phyloP scores from a whole-genome alignment of 2,329 filamentous ascomycete species.

The Colletotrichum cordylinicola region DNA sequence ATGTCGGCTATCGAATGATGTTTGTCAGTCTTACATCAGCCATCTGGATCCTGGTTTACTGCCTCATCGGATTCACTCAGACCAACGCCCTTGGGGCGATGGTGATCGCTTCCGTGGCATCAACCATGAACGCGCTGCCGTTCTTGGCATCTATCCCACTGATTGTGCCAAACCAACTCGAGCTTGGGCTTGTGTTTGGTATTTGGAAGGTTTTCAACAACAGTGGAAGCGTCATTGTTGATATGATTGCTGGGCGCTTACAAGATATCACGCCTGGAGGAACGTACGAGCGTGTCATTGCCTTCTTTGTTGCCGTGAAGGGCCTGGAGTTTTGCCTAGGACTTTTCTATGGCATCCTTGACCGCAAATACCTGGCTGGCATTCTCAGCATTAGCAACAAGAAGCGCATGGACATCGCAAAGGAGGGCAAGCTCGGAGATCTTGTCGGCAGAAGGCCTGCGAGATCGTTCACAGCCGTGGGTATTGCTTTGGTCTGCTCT shows the following conservation, averaged over 20 bases:
- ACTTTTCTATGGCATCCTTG: conserved; percentile 28
- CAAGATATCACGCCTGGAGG: conserved; percentile 30
- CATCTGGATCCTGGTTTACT: conserved; percentile 29
- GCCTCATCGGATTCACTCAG: conserved; percentile 28
- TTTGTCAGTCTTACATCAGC: conserved; percentile 29
- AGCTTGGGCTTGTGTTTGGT: conserved; percentile 30
- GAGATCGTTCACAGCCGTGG: conserved; percentile 2
- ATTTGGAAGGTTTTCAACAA: conserved; percentile 35
- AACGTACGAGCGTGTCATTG: conserved; percentile 29
- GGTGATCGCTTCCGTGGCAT: conserved; percentile 29
- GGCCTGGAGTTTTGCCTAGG: conserved; percentile 31
- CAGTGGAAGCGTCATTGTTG: conserved; percentile 29
- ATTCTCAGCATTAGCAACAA: conserved; percentile 25
- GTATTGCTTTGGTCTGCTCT: background rate
- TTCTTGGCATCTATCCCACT: conserved; percentile 30
- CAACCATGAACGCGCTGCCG: conserved; percentile 31
- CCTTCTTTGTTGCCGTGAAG: conserved; percentile 30
- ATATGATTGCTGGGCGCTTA: conserved; percentile 30
- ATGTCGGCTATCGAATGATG: conserved; percentile 29
- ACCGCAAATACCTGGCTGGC: conserved; percentile 22
- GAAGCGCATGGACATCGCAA: conserved; percentile 23
- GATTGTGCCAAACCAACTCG: conserved; percentile 25
- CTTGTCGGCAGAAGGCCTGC: conserved; percentile 19
- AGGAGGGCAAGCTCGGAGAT: conserved; percentile 17
- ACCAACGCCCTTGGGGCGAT: conserved; percentile 28